Base-by-base conservation (phyloP, 768 basidiomycete genomes). In the Lactarius sp. region DNA sequence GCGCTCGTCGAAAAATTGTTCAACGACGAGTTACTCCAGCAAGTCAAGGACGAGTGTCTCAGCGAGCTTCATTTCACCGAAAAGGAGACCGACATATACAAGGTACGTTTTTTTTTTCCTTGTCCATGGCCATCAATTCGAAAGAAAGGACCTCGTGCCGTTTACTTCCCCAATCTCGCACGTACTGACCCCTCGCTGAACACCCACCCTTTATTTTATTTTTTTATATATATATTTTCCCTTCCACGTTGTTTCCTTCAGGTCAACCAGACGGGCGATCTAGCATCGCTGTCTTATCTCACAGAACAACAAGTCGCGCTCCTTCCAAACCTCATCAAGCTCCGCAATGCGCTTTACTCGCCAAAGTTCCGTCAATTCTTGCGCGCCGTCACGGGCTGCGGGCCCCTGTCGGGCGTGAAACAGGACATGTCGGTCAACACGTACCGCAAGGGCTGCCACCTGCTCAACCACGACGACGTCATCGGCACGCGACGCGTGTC, bases 21-120 rank as follows among this genome's bases (percentile, higher is more conserved):
- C 74, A 85, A 88, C 69, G 88, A 94, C 68, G 87, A 87, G 7
- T 80, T 98, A 33, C 80, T 98, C 37, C 79, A 80, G 70, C 81
- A 81, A 37, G 93, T 93, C 64, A 89, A 91, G 76, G 87, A 93
- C 69, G 93, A 95, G 74, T 92, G 90, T 69, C 75, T 90, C 60
- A 76, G 78, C 56, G 84, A 93, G 70, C 81, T 95, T 65, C 86
- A 80, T 73, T 94, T 95, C 73, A 83, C 88, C 3, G 87, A 94
- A 77, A 98, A 97, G 77, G 92, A 98, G 80, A 98, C 96, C 2
- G 96, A 98, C 72, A 98, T 98, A 68, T 98, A 98, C 84, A 94
- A 92, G 86, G 92, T 90, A 64, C 77, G 39, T 27, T 50, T 20
- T 18, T 8, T 46, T 31, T 20, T 47, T 47, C 20, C 3, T 37